Evolutionary conservation across 2,329 filamentous ascomycete species (phyloP).

Genomic region (Phaeomoniella chlamydospora): DNA sequence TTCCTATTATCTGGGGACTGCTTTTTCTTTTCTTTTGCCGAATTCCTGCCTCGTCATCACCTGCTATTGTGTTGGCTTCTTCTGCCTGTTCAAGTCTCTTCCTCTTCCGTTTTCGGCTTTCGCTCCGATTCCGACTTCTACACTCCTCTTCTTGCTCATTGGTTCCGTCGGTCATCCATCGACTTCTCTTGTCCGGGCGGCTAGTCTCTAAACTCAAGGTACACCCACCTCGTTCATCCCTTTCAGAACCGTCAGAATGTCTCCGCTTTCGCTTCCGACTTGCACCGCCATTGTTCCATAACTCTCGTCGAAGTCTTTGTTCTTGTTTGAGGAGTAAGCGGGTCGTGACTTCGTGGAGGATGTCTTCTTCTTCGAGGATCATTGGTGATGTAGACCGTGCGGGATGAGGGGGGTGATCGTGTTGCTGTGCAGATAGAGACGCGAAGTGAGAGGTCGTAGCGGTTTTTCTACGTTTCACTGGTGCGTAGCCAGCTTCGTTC

Average conservation of each 20-base stretch:
- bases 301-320: too few relatives aligned
- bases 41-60: neutral
- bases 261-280: neutral
- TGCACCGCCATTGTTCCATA: neutral
- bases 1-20: too few relatives aligned
- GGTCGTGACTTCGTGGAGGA: neutral
- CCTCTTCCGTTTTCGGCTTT: neutral
- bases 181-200: neutral
- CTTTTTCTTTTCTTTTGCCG: neutral
- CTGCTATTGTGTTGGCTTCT: neutral
- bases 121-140: neutral
- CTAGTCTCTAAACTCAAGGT: too few relatives aligned
- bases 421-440: too few relatives aligned
- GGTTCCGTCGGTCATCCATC: neutral
- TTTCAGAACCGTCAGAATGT: neutral
- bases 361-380: neutral
- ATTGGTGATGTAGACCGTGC: too few relatives aligned
- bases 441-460: too few relatives aligned
- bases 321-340: slow-evolving; percentile 1
- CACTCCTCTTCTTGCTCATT: neutral
- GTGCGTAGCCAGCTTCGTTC: too few relatives aligned
- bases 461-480: too few relatives aligned
- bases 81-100: neutral
- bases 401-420: too few relatives aligned
- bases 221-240: too few relatives aligned